phyloP scores from a whole-genome alignment of 352 stramenopile species.

The Phytopythium boreale region DNA sequence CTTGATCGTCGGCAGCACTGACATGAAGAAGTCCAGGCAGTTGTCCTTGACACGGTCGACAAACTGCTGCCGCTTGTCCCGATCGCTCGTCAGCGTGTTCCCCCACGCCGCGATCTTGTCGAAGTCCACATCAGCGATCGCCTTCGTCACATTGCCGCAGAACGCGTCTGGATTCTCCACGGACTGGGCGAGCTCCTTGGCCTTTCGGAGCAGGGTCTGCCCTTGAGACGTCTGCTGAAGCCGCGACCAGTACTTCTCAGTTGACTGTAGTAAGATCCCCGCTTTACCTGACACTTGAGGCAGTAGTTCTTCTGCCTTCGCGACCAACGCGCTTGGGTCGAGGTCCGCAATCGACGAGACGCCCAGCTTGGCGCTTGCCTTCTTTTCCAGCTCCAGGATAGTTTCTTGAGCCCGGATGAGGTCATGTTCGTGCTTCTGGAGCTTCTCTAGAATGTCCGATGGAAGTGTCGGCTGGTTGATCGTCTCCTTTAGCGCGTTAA shows the following conservation, averaged over 20 bases:
- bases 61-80: conserved; percentile 72
- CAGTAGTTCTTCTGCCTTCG: conserved; percentile 63
- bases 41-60: conserved; percentile 81
- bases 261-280: conserved; percentile 50
- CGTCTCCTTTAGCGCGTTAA: conserved; percentile 35
- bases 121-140: conserved; percentile 62
- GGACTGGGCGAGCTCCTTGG: conserved; percentile 65
- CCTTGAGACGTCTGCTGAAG: conserved; percentile 72
- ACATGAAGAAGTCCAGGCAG: conserved; percentile 86
- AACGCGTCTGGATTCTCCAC: conserved; percentile 75
- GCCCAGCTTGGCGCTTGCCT: conserved; percentile 57
- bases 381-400: conserved; percentile 48
- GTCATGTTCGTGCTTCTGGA: conserved; percentile 61
- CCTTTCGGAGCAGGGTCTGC: conserved; percentile 61
- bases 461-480: conserved; percentile 41
- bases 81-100: conserved; percentile 51
- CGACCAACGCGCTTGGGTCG: conserved; percentile 48
- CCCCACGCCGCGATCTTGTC: conserved; percentile 72
- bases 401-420: conserved; percentile 55
- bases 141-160: conserved; percentile 68
- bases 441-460: conserved; percentile 37
- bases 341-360: conserved; percentile 55
- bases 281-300: conserved; percentile 55
- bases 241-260: conserved; percentile 65
- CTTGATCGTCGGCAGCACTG: conserved; percentile 79